Evolutionary conservation across 2,329 filamentous ascomycete species (phyloP).

Genomic region (Chaetomium globosum): DNA sequence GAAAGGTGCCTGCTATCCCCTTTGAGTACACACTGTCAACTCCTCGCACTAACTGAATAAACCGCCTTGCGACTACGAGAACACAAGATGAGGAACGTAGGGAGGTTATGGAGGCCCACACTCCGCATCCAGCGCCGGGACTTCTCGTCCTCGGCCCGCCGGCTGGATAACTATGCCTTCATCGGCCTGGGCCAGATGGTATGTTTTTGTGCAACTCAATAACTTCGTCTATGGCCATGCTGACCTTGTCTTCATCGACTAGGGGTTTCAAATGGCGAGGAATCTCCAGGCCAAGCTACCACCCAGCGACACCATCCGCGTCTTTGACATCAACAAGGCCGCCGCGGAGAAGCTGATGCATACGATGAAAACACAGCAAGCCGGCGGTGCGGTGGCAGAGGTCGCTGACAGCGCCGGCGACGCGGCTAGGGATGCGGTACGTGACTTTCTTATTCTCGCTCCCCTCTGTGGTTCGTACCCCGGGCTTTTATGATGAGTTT

Average conservation of each 20-base stretch:
- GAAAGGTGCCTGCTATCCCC: not conserved
- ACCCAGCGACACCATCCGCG: constrained; percentile 53
- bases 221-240: not conserved
- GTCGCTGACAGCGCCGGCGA: constrained; percentile 51
- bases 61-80: constrained; percentile 2
- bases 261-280: constrained; percentile 66
- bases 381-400: constrained; percentile 52
- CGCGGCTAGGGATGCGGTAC: constrained; percentile 57
- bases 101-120: constrained; percentile 36
- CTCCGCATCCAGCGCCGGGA: constrained; percentile 46
- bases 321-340: constrained; percentile 61
- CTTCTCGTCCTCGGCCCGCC: constrained; percentile 54
- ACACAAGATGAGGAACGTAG: constrained; percentile 34
- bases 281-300: constrained; percentile 61
- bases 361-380: constrained; percentile 50
- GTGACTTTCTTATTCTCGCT: constrained; percentile 36
- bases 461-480: not conserved
- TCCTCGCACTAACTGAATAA: constrained; percentile 1
- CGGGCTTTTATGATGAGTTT: constrained; percentile 40
- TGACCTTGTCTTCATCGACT: constrained; percentile 19
- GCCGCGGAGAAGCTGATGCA: constrained; percentile 51
- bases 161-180: constrained; percentile 60
- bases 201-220: constrained; percentile 33
- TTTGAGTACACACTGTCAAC: not conserved
- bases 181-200: constrained; percentile 66